Conservation (phyloP, 805 yeast species). For the Lipomyces japonicus region DNA sequence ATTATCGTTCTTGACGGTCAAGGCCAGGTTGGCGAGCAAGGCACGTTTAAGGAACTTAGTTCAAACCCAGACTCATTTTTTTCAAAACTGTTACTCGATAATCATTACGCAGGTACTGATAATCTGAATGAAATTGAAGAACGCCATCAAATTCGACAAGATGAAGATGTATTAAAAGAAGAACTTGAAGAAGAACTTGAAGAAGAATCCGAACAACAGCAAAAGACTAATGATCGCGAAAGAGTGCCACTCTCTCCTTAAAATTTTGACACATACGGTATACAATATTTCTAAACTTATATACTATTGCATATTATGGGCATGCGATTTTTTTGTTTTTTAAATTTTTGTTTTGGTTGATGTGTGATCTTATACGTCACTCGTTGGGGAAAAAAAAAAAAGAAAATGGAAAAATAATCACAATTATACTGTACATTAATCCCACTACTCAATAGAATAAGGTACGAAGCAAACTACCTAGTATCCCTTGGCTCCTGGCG, state of each 20-base stretch:
- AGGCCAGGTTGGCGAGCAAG: slow-evolving; percentile 73
- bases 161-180: slow-evolving; percentile 23
- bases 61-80: slow-evolving; percentile 34
- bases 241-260: slow-evolving; percentile 13
- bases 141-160: slow-evolving; percentile 11
- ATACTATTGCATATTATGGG: background rate
- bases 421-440: too few relatives aligned
- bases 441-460: background rate
- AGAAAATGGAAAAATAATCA: background rate
- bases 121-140: slow-evolving; percentile 1
- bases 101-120: slow-evolving; percentile 5
- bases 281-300: too few relatives aligned
- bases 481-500: slow-evolving; percentile 74
- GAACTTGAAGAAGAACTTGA: slow-evolving; percentile 25
- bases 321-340: background rate
- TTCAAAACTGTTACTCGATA: slow-evolving; percentile 24
- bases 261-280: background rate
- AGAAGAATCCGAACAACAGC: slow-evolving; percentile 20
- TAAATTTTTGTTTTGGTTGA: background rate
- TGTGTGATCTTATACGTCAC: background rate
- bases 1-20: slow-evolving; percentile 72
- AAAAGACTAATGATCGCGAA: slow-evolving; percentile 7
- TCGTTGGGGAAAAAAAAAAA: background rate
- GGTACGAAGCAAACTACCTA: slow-evolving; percentile 26
- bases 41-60: slow-evolving; percentile 53